Percentiles rank a stretch among this genome's conserved stretches.
These are phyloP conservation scores for Nemania sp. DNA, from an alignment of 2,329 filamentous ascomycete species.

Conservation along the genomic window DNA sequence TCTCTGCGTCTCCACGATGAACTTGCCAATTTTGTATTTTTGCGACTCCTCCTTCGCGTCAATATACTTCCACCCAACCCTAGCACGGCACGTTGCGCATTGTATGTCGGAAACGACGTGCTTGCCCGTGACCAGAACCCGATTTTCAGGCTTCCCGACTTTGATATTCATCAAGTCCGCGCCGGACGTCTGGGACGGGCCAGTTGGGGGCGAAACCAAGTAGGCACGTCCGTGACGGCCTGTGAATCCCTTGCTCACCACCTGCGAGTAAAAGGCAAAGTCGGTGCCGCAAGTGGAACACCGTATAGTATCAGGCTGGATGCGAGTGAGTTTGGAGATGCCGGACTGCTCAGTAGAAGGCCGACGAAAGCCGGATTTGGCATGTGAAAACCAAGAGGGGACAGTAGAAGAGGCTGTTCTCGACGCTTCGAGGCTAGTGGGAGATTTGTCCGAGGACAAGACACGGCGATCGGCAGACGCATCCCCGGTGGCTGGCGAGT, in stretches of 20 bases:
- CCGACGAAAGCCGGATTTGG: conserved; percentile 24
- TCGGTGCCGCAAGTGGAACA: conserved; percentile 63
- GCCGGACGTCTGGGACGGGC: conserved; percentile 13
- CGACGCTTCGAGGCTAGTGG: conserved; percentile 40
- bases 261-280: conserved; percentile 62
- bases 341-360: conserved; percentile 19
- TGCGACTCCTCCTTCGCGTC: conserved; percentile 62
- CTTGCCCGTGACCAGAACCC: conserved; percentile 63
- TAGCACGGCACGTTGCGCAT: conserved; percentile 58
- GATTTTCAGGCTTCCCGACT: conserved; percentile 56
- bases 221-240: conserved; percentile 67
- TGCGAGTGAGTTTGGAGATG: conserved; percentile 44
- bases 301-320: conserved; percentile 58
- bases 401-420: conserved; percentile 33
- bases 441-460: conserved; percentile 44
- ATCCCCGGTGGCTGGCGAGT: conserved; percentile 38
- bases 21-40: conserved; percentile 70
- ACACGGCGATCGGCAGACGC: conserved; percentile 31
- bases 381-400: conserved; percentile 31
- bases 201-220: conserved; percentile 53
- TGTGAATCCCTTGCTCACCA: conserved; percentile 68
- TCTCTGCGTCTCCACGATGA: conserved; percentile 65
- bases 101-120: conserved; percentile 67
- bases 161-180: conserved; percentile 56
- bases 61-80: conserved; percentile 70